Evolutionary conservation across 371 early-diverging fungal genomes (phyloP).

Genomic region (Batrachochytrium dendrobatidis): DNA sequence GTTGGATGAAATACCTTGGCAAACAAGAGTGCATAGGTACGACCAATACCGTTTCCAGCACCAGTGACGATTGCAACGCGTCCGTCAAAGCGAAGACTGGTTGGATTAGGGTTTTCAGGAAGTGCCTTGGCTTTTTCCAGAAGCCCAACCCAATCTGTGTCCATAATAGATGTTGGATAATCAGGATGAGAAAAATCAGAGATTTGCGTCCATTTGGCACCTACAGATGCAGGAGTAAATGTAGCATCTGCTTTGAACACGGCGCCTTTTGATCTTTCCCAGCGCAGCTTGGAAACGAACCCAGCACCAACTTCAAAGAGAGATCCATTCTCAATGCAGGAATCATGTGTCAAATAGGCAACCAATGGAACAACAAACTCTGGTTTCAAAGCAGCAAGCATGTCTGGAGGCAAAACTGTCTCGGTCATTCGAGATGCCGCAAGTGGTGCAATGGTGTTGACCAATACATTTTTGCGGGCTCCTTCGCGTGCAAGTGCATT

Average conservation of each 20-base stretch:
- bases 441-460: constrained; percentile 94
- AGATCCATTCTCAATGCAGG: constrained; percentile 73
- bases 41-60: constrained; percentile 87
- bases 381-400: constrained; percentile 88
- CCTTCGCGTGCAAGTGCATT: constrained; percentile 91
- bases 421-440: constrained; percentile 98
- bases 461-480: constrained; percentile 80
- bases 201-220: constrained; percentile 33
- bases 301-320: constrained; percentile 94
- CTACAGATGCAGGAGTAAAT: constrained; percentile 77
- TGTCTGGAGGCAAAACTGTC: constrained; percentile 89
- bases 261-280: constrained; percentile 85
- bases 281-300: constrained; percentile 84
- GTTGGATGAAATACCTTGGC: constrained; percentile 46
- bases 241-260: constrained; percentile 86
- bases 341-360: constrained; percentile 85
- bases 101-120: constrained; percentile 42
- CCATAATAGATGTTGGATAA: constrained; percentile 70
- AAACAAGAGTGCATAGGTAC: constrained; percentile 78
- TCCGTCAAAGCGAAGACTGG: constrained; percentile 70
- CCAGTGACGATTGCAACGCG: constrained; percentile 86
- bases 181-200: constrained; percentile 43
- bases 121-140: constrained; percentile 68
- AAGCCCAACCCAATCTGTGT: constrained; percentile 77
- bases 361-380: constrained; percentile 96